Base-by-base conservation (phyloP, 2,329 filamentous ascomycete genomes). In the Penicillium vulpinum region DNA sequence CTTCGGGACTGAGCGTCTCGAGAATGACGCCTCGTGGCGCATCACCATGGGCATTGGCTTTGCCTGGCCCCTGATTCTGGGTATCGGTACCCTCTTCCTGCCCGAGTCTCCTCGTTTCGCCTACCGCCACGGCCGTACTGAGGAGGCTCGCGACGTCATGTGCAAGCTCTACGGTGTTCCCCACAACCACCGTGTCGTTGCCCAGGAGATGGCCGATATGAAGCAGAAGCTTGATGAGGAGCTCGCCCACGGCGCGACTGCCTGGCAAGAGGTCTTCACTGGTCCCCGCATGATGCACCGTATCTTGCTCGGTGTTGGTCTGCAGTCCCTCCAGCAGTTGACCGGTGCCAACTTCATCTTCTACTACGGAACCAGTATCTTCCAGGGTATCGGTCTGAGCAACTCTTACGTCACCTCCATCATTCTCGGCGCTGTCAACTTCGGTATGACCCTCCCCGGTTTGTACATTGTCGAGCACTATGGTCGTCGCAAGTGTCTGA, bases 391-490 rank as follows among this genome's bases (percentile, higher is more conserved):
- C 5, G 88, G 87, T 57, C 80, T 91, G 45, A 72, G 81, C 2
- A 87, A 91, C 71, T 83, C 84, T 18, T 88, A 87, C 65, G 77
- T 85, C 56, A 88, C 84, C 0, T 85, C 88, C 67, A 84, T 90
- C 69, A 89, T 90, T 57, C 79, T 89, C 10, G 80, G 80, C 53
- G 85, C 83, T 24, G 86, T 91, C 66, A 91, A 91, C 70, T 86
- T 91, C 31, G 79, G 76, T 59, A 84, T 83, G 70, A 89, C 88
- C 16, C 83, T 90, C 56, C 83, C 81, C 45, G 88, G 87, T 55
- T 78, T 91, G 5, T 91, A 85, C 68, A 81, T 90, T 31, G 87
- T 90, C 2, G 87, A 90, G 70, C 83, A 82, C 63, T 88, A 81
- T 58, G 88, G 88, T 43, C 86, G 89, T 44, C 86, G 89, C 54